Conservation (phyloP, 2,329 filamentous ascomycete species). For the Nannizziopsis barbatae region DNA sequence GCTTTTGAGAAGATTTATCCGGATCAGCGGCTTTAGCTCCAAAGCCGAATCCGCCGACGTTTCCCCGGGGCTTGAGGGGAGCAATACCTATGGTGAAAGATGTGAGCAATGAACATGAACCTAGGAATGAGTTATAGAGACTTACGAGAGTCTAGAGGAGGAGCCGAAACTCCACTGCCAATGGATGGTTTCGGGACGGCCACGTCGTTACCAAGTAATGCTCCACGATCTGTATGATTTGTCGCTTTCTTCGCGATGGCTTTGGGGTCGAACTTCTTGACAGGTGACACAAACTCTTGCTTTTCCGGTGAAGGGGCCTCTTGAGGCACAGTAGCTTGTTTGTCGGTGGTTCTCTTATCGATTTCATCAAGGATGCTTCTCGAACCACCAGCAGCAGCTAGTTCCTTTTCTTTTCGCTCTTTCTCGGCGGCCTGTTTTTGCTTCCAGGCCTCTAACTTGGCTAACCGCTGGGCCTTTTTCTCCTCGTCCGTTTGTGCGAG, state of each 20-base stretch:
- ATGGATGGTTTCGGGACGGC: slow-evolving; percentile 39
- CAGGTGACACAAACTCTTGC: slow-evolving; percentile 46
- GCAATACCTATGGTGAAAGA: slow-evolving; percentile 31
- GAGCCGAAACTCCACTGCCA: slow-evolving; percentile 21
- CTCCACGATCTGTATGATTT: slow-evolving; percentile 44
- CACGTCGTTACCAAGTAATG: slow-evolving; percentile 46
- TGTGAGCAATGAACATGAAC: slow-evolving; percentile 6
- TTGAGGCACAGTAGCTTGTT: slow-evolving; percentile 23
- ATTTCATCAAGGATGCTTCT: slow-evolving; percentile 60
- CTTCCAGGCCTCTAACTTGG: slow-evolving; percentile 84
- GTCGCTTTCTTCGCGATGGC: slow-evolving; percentile 70
- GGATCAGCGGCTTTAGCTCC: slow-evolving; percentile 54
- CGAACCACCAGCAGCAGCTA: slow-evolving; percentile 50
- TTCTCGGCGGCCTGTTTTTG: slow-evolving; percentile 68
- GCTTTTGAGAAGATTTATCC: slow-evolving; percentile 58
- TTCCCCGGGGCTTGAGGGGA: slow-evolving; percentile 55
- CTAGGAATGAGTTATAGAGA: slow-evolving; percentile 10
- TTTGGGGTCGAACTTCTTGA: slow-evolving; percentile 78
- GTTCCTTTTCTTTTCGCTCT: slow-evolving; percentile 59
- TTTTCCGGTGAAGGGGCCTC: slow-evolving; percentile 37
- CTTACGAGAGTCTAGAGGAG: slow-evolving; percentile 36
- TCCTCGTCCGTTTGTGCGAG: slow-evolving; percentile 55
- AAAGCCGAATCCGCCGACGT: slow-evolving; percentile 76
- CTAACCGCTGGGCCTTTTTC: slow-evolving; percentile 68
- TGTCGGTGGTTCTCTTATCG: slow-evolving; percentile 52